Percentiles rank a stretch among this genome's conserved stretches.
phyloP scores from a whole-genome alignment of 495 filamentous ascomycete species.

The Annulohypoxylon maeteangense region DNA sequence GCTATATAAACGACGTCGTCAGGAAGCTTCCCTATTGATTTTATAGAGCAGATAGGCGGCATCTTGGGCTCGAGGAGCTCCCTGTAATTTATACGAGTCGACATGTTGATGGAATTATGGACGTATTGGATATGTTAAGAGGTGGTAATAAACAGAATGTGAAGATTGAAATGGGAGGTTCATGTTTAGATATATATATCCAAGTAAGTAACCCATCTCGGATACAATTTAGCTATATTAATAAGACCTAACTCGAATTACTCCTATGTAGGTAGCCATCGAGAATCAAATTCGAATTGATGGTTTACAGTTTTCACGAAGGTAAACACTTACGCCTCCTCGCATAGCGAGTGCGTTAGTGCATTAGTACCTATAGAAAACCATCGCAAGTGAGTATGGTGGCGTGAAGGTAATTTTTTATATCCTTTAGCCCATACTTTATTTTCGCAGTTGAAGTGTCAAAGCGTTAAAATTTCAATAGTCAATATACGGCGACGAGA shows the following conservation, averaged over 20 bases:
- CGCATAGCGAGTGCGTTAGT: too few relatives aligned
- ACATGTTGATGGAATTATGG: not conserved
- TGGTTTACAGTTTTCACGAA: too few relatives aligned
- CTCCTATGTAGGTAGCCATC: not conserved
- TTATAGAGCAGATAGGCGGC: not conserved
- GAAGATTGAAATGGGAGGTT: not conserved
- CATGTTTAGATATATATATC: too few relatives aligned
- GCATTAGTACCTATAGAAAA: not conserved
- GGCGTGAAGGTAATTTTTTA: not conserved
- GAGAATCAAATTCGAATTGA: not conserved
- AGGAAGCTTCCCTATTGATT: not conserved
- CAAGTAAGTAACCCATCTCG: too few relatives aligned
- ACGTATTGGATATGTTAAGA: not conserved
- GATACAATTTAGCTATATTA: too few relatives aligned
- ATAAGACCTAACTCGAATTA: not conserved
- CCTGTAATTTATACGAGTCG: not conserved
- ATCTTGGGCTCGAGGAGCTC: not conserved
- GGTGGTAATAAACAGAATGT: not conserved
- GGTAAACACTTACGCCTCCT: too few relatives aligned
- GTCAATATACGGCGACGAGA: too few relatives aligned
- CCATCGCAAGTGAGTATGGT: not conserved
- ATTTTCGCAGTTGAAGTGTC: not conserved
- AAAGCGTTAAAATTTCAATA: too few relatives aligned
- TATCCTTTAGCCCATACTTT: not conserved
- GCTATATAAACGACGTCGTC: constrained; percentile 8